Evolutionary conservation across 1,284 basidiomycete species (phyloP).

Genomic region (Coniferiporia sulphurascens): DNA sequence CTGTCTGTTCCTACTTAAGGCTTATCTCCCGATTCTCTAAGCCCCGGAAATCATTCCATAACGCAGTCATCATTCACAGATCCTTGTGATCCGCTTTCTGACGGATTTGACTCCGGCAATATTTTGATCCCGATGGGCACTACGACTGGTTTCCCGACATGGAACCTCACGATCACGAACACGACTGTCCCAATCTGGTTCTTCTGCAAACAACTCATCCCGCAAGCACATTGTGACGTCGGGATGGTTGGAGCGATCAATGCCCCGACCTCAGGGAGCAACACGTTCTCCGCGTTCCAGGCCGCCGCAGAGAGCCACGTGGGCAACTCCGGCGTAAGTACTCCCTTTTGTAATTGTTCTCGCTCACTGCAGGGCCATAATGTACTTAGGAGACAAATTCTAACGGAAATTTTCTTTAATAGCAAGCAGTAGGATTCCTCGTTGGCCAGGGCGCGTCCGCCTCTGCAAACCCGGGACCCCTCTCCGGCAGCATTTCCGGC

Average conservation of each 20-base stretch:
- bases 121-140: constrained; percentile 25
- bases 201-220: constrained; percentile 51
- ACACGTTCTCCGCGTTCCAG: constrained; percentile 43
- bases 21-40: constrained; percentile 3
- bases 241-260: constrained; percentile 53
- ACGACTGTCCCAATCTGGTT: constrained; percentile 50
- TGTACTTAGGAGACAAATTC: not conserved
- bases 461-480: constrained; percentile 36
- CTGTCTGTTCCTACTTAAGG: constrained; percentile 3
- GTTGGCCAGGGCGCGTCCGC: constrained; percentile 42
- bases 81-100: constrained; percentile 39
- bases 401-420: not conserved
- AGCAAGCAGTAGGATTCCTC: constrained; percentile 38
- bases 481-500: constrained; percentile 28
- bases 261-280: constrained; percentile 39
- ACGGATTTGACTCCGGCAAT: constrained; percentile 49
- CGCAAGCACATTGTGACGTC: constrained; percentile 38
- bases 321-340: constrained; percentile 31
- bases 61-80: constrained; percentile 45
- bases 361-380: not conserved
- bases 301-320: constrained; percentile 30
- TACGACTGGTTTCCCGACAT: constrained; percentile 30
- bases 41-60: constrained; percentile 48
- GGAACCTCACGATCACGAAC: constrained; percentile 45
- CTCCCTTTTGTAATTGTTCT: not conserved